Conservation (phyloP, 805 yeast genomes). For the Cyberlindnera suaveolens region DNA sequence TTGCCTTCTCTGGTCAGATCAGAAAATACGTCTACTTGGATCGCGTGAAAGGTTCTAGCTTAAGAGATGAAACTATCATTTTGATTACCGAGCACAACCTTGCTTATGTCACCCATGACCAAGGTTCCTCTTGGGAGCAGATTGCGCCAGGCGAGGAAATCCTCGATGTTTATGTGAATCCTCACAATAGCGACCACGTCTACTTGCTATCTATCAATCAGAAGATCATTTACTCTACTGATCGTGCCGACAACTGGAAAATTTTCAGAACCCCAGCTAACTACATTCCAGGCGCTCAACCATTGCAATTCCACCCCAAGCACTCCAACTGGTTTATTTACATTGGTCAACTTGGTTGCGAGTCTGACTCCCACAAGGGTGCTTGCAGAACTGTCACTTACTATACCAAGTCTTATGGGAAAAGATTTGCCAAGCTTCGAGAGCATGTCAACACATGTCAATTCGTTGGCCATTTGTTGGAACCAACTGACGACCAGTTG, state of each 20-base stretch:
- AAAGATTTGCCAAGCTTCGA: conserved; percentile 46
- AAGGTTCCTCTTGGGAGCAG: conserved; percentile 26
- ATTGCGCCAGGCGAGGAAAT: conserved; percentile 34
- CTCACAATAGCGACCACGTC: conserved; percentile 46
- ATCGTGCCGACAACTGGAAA: conserved; percentile 51
- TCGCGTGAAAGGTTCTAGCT: conserved; percentile 27
- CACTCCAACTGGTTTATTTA: conserved; percentile 58
- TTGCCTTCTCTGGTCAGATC: conserved; percentile 47
- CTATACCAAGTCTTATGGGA: conserved; percentile 64
- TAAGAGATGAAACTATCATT: conserved; percentile 59
- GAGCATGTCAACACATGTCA: conserved; percentile 56
- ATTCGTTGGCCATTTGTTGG: conserved; percentile 53
- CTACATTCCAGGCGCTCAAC: conserved; percentile 47
- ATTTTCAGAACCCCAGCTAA: conserved; percentile 40
- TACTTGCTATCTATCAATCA: conserved; percentile 20
- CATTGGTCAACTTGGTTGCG: conserved; percentile 58
- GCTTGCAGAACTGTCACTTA: conserved; percentile 54
- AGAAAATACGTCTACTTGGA: conserved; percentile 56
- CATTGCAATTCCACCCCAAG: conserved; percentile 57
- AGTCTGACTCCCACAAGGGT: conserved; percentile 15
- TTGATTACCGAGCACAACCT: conserved; percentile 46
- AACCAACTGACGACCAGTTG: conserved; percentile 40
- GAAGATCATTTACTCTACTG: conserved; percentile 49
- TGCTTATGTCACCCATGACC: conserved; percentile 61
- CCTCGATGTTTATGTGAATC: conserved; percentile 55